Percentiles rank a stretch among this genome's conserved stretches.
Evolutionary conservation across 768 basidiomycete species (phyloP).

Genomic region (Postia placenta): DNA sequence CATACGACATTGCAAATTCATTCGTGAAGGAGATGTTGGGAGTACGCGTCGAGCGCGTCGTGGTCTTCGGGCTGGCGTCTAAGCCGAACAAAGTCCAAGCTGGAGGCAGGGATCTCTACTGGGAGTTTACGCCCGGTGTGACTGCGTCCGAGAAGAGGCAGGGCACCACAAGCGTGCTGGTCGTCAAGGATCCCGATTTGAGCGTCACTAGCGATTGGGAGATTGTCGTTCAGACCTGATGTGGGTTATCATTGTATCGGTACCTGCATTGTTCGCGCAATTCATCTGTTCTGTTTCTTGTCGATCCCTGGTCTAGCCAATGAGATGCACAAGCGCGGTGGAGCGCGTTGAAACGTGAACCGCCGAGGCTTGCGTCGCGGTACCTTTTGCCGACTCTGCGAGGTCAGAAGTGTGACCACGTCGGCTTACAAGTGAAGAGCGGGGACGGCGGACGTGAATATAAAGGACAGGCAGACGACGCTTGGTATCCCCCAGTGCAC

Average conservation of each 20-base stretch:
- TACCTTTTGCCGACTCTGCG: neutral
- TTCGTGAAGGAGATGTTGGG: slow-evolving; percentile 61
- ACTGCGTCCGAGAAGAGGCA: slow-evolving; percentile 52
- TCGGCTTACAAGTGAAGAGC: neutral
- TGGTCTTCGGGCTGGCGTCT: slow-evolving; percentile 64
- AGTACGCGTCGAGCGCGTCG: slow-evolving; percentile 78
- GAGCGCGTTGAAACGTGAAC: too few relatives aligned
- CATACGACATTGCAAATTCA: slow-evolving; percentile 52
- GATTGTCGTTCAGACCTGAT: slow-evolving; percentile 28
- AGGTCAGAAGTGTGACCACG: neutral
- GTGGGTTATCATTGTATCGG: neutral
- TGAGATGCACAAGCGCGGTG: too few relatives aligned
- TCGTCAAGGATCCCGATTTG: slow-evolving; percentile 70
- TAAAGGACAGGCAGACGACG: neutral
- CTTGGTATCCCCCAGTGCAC: neutral
- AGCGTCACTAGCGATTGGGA: slow-evolving; percentile 59
- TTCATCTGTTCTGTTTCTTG: too few relatives aligned
- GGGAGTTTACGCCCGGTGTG: slow-evolving; percentile 60
- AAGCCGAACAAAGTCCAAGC: slow-evolving; percentile 59
- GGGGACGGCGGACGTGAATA: too few relatives aligned
- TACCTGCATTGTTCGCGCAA: too few relatives aligned
- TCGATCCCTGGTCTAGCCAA: too few relatives aligned
- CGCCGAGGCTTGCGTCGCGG: neutral
- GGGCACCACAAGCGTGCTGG: slow-evolving; percentile 59
- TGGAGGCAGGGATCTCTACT: slow-evolving; percentile 51